Evolutionary conservation across 2,329 filamentous ascomycete species (phyloP), one percentile per base, ranked within the genome.

Genomic region (Diaporthe longicolla): DNA sequence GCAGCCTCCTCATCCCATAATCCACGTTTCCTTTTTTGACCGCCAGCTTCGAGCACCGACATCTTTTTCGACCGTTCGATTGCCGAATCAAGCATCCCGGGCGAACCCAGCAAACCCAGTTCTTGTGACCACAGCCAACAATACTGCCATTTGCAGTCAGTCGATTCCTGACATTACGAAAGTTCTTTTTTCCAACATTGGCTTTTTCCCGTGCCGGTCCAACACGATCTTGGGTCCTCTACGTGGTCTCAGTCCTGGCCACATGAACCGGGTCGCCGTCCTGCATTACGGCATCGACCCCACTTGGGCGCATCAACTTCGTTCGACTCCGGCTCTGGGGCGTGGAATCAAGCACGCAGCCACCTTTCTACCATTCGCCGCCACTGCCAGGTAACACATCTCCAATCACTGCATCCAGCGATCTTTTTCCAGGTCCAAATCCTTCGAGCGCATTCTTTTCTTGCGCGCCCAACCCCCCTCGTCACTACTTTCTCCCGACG

Each of bases 281-380:
- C 57, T 71, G 57, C 69, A 72, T 73, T 70, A 74, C 70, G 68
- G 70, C 73, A 71, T 73, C 66, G 66, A 68, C 73, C 52, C 73
- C 73, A 75, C 73, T 69, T 69, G 54, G 58, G 63, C 73, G 71
- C 73, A 69, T 73, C 69, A 75, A 68, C 48, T 59, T 69, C 45
- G 71, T 72, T 68, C 48, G 48, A 68, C 65, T 54, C 52, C 66
- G 63, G 57, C n/a, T 32, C 50, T 68, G 35, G 26, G 29, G 19
- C 50, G 55, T 58, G 66, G 68, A 48, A 71, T 55, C 50, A 70
- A 61, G 71, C 50, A 66, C 48, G 26, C 50, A 57, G 63, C 65
- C 58, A 45, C 32, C 35, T 55, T 55, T n/a, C 59, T 29, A 57
- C 40, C 21, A 59, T 24, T 50, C 57, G 71, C 71, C 29, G 69